These are phyloP conservation scores for Calocybe gangraenosa DNA, from an alignment of 768 basidiomycete species.

Conservation along the genomic window DNA sequence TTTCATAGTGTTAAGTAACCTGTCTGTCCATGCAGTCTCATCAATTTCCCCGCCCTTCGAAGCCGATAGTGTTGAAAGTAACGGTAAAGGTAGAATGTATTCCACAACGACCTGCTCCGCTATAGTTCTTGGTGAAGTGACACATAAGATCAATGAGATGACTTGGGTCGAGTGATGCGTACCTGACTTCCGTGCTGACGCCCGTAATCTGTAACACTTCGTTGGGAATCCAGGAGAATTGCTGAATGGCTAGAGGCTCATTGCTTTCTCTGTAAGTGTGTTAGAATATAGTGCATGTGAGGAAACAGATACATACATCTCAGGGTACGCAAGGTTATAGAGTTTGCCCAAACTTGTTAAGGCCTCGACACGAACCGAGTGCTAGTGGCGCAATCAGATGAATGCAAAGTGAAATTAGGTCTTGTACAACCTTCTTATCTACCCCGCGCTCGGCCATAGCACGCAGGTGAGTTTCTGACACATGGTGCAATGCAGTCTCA, in stretches of 20 bases:
- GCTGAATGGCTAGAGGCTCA: constrained; percentile 63
- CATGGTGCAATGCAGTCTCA: constrained; percentile 83
- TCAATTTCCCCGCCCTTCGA: constrained; percentile 57
- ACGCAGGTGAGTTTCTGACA: constrained; percentile 58
- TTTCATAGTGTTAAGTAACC: constrained; percentile 68
- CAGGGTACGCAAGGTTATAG: constrained; percentile 78
- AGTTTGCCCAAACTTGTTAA: constrained; percentile 71
- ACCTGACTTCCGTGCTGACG: constrained; percentile 59
- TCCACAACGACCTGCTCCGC: constrained; percentile 68
- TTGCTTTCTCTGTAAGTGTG: constrained; percentile 63
- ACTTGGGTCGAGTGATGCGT: constrained; percentile 10
- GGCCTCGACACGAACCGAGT: constrained; percentile 69
- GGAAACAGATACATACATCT: constrained; percentile 64
- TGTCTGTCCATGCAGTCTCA: constrained; percentile 83
- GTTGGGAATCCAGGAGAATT: constrained; percentile 94
- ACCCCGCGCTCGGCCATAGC: constrained; percentile 65
- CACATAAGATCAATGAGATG: not conserved
- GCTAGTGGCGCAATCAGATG: constrained; percentile 25
- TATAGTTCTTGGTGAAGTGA: constrained; percentile 34
- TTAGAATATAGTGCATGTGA: not conserved
- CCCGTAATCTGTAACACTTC: constrained; percentile 55
- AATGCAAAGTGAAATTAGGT: not conserved
- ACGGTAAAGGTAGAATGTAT: constrained; percentile 80
- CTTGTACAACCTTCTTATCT: constrained; percentile 74
- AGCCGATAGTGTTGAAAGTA: constrained; percentile 36